These are phyloP conservation scores for Hygrophila difformis DNA, from an alignment of 257 asterid species.

Conservation along the genomic window DNA sequence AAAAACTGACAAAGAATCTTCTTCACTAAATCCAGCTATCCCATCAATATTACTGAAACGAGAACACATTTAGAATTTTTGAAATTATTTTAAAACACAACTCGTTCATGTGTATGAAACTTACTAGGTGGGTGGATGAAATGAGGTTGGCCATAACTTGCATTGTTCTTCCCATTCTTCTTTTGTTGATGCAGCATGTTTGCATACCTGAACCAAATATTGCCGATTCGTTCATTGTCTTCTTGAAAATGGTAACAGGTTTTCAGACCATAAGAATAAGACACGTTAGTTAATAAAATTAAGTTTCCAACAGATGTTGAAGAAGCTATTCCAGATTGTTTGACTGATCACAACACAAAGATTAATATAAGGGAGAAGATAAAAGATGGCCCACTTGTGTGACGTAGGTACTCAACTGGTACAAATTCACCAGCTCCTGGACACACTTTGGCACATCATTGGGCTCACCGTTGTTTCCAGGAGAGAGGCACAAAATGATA, in stretches of 20 bases:
- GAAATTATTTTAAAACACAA: conserved; percentile 9
- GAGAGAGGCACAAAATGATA: conserved; percentile 52
- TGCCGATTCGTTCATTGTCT: no score
- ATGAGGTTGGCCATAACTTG: conserved; percentile 96
- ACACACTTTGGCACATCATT: conserved; percentile 43
- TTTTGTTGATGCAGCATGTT: conserved; percentile 75
- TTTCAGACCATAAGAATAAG: no score
- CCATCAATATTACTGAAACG: conserved; percentile 73
- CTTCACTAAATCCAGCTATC: conserved; percentile 78
- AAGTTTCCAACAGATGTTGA: background rate
- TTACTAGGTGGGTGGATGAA: conserved; percentile 88
- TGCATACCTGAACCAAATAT: conserved; percentile 58
- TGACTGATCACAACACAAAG: background rate
- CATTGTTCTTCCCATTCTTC: conserved; percentile 98
- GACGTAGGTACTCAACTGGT: conserved; percentile 84
- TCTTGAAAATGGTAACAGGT: no score
- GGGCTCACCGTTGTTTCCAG: conserved; percentile 25
- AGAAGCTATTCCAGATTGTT: background rate
- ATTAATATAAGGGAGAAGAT: conserved; percentile 10
- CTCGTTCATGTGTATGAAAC: conserved; percentile 15
- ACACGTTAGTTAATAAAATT: no score
- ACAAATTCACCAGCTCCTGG: conserved; percentile 55
- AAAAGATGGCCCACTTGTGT: conserved; percentile 66
- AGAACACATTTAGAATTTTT: conserved; percentile 22
- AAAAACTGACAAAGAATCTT: conserved; percentile 45